Evolutionary conservation across 2,329 filamentous ascomycete species (phyloP), one percentile per base, ranked within the genome.

Genomic region (Fusarium sp.): DNA sequence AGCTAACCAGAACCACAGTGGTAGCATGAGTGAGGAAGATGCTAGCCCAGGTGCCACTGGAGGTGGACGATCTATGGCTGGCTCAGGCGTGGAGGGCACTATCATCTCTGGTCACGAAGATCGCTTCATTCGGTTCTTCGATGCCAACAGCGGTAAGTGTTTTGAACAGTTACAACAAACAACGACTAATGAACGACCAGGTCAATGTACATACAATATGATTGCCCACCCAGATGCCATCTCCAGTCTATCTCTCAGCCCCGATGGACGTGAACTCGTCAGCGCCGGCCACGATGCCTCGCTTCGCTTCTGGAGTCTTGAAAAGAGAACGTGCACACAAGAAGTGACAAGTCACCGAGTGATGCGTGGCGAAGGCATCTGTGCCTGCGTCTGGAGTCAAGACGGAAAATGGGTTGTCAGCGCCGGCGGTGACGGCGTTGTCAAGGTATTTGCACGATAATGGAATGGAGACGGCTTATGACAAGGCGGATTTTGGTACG

Each of bases 121-220:
- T 82, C 90, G 93, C 74, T 98, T 94, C 76, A 94, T 99, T 74
- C 88, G 95, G 72, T 97, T 99, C 85, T 99, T 97, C 79, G 96
- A 99, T 84, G 96, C 96, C 68, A 98, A 99, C 78, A 97, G 93
- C 82, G 96, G 96, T 98, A 91, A 81, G 93, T 88, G 9, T 80
- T 91, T 87, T 39, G 16, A 23, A 18, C 1, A 4, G 16, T 14
- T 3, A 18, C 6, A 7, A 25, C 3, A 14, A 13, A 7, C 10
- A 21, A 57, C 13, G n/a, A 72, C 72, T 73, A 60, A 72, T 23
- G 13, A 13, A 4, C 13, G 2, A 3, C 12, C 71, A 98, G 96
- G 96, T 60, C 96, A 99, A 93, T 98, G 94, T 82, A 98, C 96
- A 69, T 99, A 99, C 81, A 97, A 92, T 76, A 99, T 99, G 96